phyloP scores from a whole-genome alignment of 176 grass and related monocot species.

The Metroxylon sagu region DNA sequence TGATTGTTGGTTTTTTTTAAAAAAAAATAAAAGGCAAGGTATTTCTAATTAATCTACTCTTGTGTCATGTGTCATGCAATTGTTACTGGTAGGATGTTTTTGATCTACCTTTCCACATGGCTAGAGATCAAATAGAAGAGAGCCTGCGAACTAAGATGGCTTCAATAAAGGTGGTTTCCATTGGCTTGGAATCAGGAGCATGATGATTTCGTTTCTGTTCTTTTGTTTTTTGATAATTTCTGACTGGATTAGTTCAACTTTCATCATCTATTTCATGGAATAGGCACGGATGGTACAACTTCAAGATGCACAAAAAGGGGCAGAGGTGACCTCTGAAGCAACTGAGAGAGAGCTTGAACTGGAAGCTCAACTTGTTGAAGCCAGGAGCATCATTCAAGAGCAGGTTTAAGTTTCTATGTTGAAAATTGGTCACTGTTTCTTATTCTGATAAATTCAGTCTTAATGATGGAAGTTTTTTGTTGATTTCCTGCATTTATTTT shows the following conservation, averaged over 20 bases:
- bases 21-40: no score
- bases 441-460: no score
- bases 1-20: no score
- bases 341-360: slow-evolving; percentile 97
- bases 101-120: slow-evolving; percentile 98
- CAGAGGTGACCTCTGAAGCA: slow-evolving; percentile 92
- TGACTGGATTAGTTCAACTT: slow-evolving; percentile 2
- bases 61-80: not conserved
- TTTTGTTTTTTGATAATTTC: slow-evolving; percentile 7
- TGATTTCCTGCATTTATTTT: no score
- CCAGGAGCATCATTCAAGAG: slow-evolving; percentile 98
- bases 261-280: not conserved
- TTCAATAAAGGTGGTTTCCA: slow-evolving; percentile 71
- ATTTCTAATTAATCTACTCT: no score
- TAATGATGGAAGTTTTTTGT: no score
- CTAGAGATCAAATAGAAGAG: slow-evolving; percentile 98
- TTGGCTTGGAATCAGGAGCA: slow-evolving; percentile 1
- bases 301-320: slow-evolving; percentile 98
- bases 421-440: not conserved
- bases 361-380: slow-evolving; percentile 98
- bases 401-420: slow-evolving; percentile 40
- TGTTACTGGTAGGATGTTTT: slow-evolving; percentile 71
- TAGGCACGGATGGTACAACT: slow-evolving; percentile 86
- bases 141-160: slow-evolving; percentile 97
- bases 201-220: not conserved